These are phyloP conservation scores for Colletotrichum sp. DNA, from an alignment of 2,329 filamentous ascomycete genomes.

Conservation along the genomic window DNA sequence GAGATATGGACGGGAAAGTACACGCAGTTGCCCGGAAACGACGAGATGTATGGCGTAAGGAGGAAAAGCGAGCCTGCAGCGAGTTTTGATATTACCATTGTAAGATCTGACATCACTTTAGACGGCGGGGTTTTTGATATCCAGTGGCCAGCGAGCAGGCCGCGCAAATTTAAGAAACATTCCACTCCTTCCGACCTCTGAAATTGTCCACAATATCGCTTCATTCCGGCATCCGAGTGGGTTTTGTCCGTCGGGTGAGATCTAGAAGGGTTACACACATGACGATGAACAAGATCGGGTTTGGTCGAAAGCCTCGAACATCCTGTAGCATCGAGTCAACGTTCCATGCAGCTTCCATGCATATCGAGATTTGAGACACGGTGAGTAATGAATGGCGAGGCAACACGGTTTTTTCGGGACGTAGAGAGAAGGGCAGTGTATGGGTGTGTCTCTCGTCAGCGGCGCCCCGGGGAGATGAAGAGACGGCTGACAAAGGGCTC, in stretches of 20 bases:
- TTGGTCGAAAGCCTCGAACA: neutral
- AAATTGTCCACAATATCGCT: neutral
- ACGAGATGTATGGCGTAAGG: neutral
- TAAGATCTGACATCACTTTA: neutral
- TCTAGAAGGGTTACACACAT: neutral
- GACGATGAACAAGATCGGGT: neutral
- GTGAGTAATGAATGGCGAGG: neutral
- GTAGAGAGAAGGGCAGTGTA: neutral
- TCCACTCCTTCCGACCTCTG: neutral
- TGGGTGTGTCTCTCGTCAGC: neutral
- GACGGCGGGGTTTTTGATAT: neutral
- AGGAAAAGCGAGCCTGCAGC: neutral
- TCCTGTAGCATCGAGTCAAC: neutral
- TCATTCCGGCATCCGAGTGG: neutral
- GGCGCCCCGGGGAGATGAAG: neutral
- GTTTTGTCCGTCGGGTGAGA: neutral
- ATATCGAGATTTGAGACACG: neutral
- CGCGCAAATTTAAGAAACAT: neutral
- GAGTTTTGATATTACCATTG: neutral
- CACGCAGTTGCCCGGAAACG: neutral
- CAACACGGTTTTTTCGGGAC: constrained; percentile 11
- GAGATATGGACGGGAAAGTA: neutral
- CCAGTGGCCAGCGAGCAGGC: neutral
- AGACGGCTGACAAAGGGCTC: neutral
- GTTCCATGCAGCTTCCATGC: constrained; percentile 2